These are phyloP conservation scores for Plicaturopsis crispa DNA, from an alignment of 768 basidiomycete genomes.

Conservation along the genomic window DNA sequence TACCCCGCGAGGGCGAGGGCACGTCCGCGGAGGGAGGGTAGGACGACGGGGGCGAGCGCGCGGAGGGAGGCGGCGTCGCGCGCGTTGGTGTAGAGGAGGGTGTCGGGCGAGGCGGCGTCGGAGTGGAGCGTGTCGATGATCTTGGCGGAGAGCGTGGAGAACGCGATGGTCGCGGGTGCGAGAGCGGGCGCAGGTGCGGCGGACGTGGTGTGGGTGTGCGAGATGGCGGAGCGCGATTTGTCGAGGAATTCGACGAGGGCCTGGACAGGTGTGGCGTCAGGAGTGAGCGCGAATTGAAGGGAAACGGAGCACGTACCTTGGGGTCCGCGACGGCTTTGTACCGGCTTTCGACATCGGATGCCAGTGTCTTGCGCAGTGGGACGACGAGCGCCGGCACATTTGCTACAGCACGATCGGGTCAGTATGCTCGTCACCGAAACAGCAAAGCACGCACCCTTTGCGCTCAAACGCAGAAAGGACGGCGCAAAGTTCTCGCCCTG, in stretches of 20 bases:
- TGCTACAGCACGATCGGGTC: conserved; percentile 29
- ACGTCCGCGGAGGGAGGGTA: conserved; percentile 37
- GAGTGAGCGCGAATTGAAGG: conserved; percentile 6
- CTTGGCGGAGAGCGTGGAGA: conserved; percentile 25
- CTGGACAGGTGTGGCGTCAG: conserved; percentile 26
- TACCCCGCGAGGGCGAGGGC: conserved; percentile 40
- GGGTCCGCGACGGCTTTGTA: conserved; percentile 77
- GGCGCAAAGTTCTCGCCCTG: conserved; percentile 77
- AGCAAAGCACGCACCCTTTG: conserved; percentile 45
- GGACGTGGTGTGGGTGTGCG: conserved; percentile 64
- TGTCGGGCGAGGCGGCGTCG: conserved; percentile 54
- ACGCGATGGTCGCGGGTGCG: conserved; percentile 76
- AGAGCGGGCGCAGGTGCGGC: conserved; percentile 67
- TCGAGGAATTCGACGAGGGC: conserved; percentile 76
- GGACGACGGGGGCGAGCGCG: conserved; percentile 32
- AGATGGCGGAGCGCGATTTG: conserved; percentile 65
- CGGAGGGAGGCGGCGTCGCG: conserved; percentile 45
- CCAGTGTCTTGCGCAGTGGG: conserved; percentile 69
- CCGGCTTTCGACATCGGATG: conserved; percentile 62
- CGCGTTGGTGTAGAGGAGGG: conserved; percentile 52
- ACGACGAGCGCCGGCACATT: conserved; percentile 81
- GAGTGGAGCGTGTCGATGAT: conserved; percentile 47
- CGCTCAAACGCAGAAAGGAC: conserved; percentile 70
- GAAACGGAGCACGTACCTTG: conserved; percentile 36
- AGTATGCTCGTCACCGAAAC: conserved; percentile 1